A percentile compares a stretch with the other conserved stretches of the same genome.
These are phyloP conservation scores for Neostapfia colusana DNA, from an alignment of 176 grass and related monocot genomes.

Conservation along the genomic window DNA sequence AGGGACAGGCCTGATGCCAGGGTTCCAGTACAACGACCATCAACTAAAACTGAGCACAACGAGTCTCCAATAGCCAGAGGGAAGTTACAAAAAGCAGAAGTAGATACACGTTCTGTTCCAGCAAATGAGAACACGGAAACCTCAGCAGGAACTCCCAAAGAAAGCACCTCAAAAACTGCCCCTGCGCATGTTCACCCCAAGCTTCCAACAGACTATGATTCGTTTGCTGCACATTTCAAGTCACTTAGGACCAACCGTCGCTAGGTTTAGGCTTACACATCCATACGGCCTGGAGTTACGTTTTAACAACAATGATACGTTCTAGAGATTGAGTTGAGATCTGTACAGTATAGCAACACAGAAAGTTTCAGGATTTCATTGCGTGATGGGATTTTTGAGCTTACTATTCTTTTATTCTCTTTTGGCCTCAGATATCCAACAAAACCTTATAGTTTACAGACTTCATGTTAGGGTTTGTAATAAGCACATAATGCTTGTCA, in stretches of 20 bases:
- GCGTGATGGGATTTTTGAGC: neutral
- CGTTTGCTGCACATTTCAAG: slow-evolving; percentile 81
- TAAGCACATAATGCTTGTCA: slow-evolving; percentile 16
- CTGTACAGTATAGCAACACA: slow-evolving; percentile 51
- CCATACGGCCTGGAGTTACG: neutral
- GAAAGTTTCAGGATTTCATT: neutral
- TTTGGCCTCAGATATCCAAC: slow-evolving; percentile 21
- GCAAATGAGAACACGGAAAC: slow-evolving; percentile 35
- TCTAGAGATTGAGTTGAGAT: slow-evolving; percentile 33
- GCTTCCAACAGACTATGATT: slow-evolving; percentile 80
- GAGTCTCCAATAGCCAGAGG: slow-evolving; percentile 35
- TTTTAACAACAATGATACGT: neutral
- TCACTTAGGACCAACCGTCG: slow-evolving; percentile 70
- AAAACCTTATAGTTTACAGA: neutral
- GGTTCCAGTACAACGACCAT: slow-evolving; percentile 43
- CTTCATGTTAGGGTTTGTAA: slow-evolving; percentile 26
- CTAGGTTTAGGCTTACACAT: slow-evolving; percentile 20
- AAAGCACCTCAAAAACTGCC: slow-evolving; percentile 32
- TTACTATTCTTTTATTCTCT: slow-evolving; percentile 45
- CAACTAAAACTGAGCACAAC: slow-evolving; percentile 31
- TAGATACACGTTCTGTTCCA: slow-evolving; percentile 22
- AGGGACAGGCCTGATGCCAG: slow-evolving; percentile 31
- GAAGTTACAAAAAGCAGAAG: slow-evolving; percentile 32
- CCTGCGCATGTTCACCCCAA: slow-evolving; percentile 67
- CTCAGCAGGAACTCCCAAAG: slow-evolving; percentile 30